Evolutionary conservation across 1,284 basidiomycete genomes (phyloP), one percentile per base, ranked within the genome.

Genomic region (Calocybe gambosa): DNA sequence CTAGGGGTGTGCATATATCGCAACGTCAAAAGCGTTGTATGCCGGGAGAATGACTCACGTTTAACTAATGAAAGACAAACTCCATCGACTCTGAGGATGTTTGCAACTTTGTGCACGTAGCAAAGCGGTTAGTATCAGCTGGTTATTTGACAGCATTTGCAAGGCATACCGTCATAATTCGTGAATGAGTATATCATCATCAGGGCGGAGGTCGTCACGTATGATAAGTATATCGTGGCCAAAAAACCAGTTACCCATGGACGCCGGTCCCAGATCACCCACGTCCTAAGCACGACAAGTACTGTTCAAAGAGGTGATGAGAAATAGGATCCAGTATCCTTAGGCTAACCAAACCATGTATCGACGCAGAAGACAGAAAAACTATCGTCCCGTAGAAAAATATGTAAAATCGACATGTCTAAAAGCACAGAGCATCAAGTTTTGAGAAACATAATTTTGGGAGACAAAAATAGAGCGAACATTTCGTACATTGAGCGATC

Each of bases 241-340:
- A 44, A 16, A 21, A 44, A 20, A 9, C 13, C 6, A 3, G 43
- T 39, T 12, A 39, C 35, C 43, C 43, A 38, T 20, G 43, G 21
- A 28, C 37, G 34, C 18, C 18, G 35, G n/a, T 15, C 37, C 34
- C 43, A 44, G 16, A 44, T 33, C 3, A 38, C 43, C 43, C 43
- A 44, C 5, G 43, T 21, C 18, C 43, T 25, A n/a, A 37, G 12
- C 5, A 44, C 34, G 15, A 44, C 43, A 5, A 38, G 20, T 12
- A 20, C 43, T 44, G n/a, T 15, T 35, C 5, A 29, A 9, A 12
- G 3, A 13, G 5, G n/a, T 2, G 21, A 21, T 16, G 21, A 31
- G 33, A n/a, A n/a, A 18, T 4, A 7, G 12, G 13, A 16, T 8
- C 18, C 25, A 36, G 16, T 20, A 44, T 8, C 23, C 16, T 4